These are phyloP conservation scores for Chalciporus pseudorubinellus DNA, from an alignment of 768 basidiomycete species.

Conservation along the genomic window DNA sequence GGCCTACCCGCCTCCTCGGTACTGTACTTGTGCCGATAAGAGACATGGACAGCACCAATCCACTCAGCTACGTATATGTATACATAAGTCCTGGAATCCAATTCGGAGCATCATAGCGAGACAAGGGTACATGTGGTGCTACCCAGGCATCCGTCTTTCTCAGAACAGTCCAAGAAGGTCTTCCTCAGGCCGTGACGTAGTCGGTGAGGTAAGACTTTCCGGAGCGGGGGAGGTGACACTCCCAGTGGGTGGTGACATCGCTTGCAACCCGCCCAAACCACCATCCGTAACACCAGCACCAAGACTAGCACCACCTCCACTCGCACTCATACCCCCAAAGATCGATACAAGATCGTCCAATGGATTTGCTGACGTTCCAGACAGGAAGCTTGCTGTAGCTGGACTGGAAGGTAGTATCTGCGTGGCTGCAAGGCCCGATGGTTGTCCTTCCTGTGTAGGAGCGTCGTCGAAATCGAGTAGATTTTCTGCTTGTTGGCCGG, in stretches of 20 bases:
- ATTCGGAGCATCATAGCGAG: background rate
- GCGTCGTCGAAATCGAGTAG: slow-evolving; percentile 90
- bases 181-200: slow-evolving; percentile 39
- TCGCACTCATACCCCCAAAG: slow-evolving; percentile 59
- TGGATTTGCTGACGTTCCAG: slow-evolving; percentile 83
- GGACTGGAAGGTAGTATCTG: slow-evolving; percentile 68
- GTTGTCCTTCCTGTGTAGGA: slow-evolving; percentile 52
- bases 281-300: slow-evolving; percentile 8
- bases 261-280: slow-evolving; percentile 20
- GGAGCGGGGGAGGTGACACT: slow-evolving; percentile 16
- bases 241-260: slow-evolving; percentile 8
- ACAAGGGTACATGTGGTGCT: slow-evolving; percentile 1
- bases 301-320: slow-evolving; percentile 14
- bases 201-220: slow-evolving; percentile 20
- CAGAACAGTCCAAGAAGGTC: slow-evolving; percentile 58
- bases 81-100: background rate
- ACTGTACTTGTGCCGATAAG: too few relatives aligned
- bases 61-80: background rate
- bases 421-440: slow-evolving; percentile 77
- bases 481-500: slow-evolving; percentile 93
- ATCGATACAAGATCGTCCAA: slow-evolving; percentile 93
- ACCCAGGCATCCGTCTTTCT: slow-evolving; percentile 10
- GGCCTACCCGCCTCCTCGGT: too few relatives aligned
- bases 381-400: slow-evolving; percentile 69
- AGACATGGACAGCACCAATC: background rate